Percentiles rank a stretch among this genome's conserved stretches.
Conservation (phyloP, 2,329 filamentous ascomycete species). For the Aureobasidium namibiae region DNA sequence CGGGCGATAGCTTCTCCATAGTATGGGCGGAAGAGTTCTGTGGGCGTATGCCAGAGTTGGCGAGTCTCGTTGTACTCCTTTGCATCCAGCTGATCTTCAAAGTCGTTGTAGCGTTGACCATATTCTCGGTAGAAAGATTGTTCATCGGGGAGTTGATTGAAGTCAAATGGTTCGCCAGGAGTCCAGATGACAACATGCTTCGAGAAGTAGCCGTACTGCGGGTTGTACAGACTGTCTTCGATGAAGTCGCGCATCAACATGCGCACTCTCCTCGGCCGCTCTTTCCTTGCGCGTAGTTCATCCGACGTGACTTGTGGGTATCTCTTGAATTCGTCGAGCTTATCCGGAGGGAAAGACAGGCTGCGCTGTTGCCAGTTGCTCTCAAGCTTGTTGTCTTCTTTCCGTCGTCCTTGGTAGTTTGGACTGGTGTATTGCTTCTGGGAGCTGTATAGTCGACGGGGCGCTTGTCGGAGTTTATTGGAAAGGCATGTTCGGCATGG, state of each 20-base stretch:
- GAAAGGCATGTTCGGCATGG: conserved; percentile 48
- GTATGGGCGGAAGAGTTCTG: conserved; percentile 90
- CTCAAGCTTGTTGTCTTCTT: conserved; percentile 43
- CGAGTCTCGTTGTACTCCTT: conserved; percentile 64
- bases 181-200: conserved; percentile 96
- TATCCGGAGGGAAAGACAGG: conserved; percentile 65
- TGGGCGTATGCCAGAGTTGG: conserved; percentile 97
- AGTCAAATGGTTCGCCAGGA: conserved; percentile 84
- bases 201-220: conserved; percentile 90
- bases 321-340: conserved; percentile 67
- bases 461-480: conserved; percentile 10
- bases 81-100: conserved; percentile 80
- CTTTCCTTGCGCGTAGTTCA: conserved; percentile 61
- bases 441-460: conserved; percentile 10
- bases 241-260: conserved; percentile 98
- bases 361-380: conserved; percentile 81
- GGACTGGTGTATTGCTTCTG: conserved; percentile 8
- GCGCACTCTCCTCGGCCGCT: conserved; percentile 80
- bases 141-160: conserved; percentile 72
- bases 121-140: conserved; percentile 72
- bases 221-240: conserved; percentile 93
- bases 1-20: conserved; percentile 97
- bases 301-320: conserved; percentile 82
- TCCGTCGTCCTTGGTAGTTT: conserved; percentile 16
- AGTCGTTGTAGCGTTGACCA: conserved; percentile 73